phyloP scores from a whole-genome alignment of 2,329 filamentous ascomycete species.

The Diaporthe aspalathi region DNA sequence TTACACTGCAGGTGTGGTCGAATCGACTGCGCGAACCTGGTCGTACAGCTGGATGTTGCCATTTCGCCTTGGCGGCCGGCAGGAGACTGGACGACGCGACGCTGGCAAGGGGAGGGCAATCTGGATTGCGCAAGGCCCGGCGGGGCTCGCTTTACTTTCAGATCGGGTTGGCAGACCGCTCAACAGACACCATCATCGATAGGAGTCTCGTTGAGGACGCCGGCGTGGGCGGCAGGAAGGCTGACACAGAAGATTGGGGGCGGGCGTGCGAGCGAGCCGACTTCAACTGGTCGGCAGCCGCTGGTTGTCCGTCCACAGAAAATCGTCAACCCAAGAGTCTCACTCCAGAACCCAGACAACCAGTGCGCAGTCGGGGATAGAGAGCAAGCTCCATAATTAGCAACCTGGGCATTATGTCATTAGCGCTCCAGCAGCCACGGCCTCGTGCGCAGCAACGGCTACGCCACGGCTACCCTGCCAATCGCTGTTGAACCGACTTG shows the following conservation, averaged over 20 bases:
- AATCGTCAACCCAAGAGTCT: constrained; percentile 18
- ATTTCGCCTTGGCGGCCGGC: constrained; percentile 33
- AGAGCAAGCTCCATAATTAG: constrained; percentile 25
- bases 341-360: neutral
- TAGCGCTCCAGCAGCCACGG: constrained; percentile 4
- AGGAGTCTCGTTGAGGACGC: neutral
- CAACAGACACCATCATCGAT: constrained; percentile 30
- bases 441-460: neutral
- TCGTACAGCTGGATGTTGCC: constrained; percentile 37
- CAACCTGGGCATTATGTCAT: constrained; percentile 38
- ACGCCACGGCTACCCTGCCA: constrained; percentile 36
- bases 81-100: neutral
- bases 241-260: neutral
- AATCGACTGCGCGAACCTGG: constrained; percentile 38
- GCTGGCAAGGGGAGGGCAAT: constrained; percentile 13
- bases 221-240: neutral
- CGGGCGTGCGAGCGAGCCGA: constrained; percentile 15
- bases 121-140: constrained; percentile 36
- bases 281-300: constrained; percentile 1
- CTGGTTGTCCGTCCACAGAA: constrained; percentile 21
- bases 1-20: constrained; percentile 40
- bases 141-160: constrained; percentile 35
- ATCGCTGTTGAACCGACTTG: constrained; percentile 29
- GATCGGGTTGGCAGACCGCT: neutral
- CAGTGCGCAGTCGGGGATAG: neutral